Percentiles rank a stretch among this genome's conserved stretches.
Conservation (phyloP, 352 stramenopile genomes). For the Phytophthora colocasiae region DNA sequence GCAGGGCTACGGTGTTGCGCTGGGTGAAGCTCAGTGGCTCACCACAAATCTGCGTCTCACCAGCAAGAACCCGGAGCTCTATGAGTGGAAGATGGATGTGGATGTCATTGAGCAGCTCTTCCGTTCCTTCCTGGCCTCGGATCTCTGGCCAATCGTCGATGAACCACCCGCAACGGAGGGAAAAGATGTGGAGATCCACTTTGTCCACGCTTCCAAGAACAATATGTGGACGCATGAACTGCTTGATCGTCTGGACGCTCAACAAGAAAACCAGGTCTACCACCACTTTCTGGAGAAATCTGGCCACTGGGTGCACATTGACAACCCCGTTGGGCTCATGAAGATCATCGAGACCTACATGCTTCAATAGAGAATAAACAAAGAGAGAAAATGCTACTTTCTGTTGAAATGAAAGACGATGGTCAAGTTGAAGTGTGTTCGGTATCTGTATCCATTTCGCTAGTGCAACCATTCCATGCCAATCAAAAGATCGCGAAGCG, state of each 20-base stretch:
- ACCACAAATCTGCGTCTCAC: constrained; percentile 77
- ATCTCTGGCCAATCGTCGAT: constrained; percentile 72
- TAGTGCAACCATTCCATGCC: not conserved
- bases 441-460: constrained; percentile 10
- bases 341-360: constrained; percentile 65
- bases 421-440: constrained; percentile 15
- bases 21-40: constrained; percentile 82
- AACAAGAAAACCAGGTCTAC: constrained; percentile 57
- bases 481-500: constrained; percentile 38
- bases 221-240: constrained; percentile 75
- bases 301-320: constrained; percentile 89
- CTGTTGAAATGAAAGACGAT: not conserved
- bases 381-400: no score
- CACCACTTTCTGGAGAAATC: constrained; percentile 75
- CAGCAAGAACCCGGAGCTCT: constrained; percentile 58
- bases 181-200: constrained; percentile 69
- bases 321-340: constrained; percentile 80
- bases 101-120: constrained; percentile 80
- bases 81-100: constrained; percentile 87
- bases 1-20: constrained; percentile 60
- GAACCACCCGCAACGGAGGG: constrained; percentile 34
- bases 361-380: constrained; percentile 23
- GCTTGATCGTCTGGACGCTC: constrained; percentile 50
- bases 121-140: constrained; percentile 64
- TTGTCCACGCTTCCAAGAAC: constrained; percentile 79